Evolutionary conservation across 176 grass and related monocot genomes (phyloP), one percentile per base, ranked within the genome.

Genomic region (Lolium multiflorum): DNA sequence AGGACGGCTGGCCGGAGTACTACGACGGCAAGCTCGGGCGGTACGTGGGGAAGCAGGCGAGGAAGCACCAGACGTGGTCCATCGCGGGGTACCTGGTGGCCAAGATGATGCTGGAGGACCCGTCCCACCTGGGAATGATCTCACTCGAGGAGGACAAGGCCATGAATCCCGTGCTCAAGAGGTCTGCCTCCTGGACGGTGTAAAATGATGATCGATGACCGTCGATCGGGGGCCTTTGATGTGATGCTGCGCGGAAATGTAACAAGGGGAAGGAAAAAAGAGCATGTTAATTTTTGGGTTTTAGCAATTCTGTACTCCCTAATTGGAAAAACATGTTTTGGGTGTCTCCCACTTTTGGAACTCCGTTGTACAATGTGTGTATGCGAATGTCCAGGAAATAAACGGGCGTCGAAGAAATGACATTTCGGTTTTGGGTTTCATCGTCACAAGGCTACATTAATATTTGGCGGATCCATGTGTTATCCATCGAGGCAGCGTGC

Each of bases 81-180:
- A 81, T 95, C 73, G 95, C 91, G 0, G 95, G 91, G 8, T 95
- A 98, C 82, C 83, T 98, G 46, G 95, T 98, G 48, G 91, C 95
- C n/a, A 98, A 98, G 87, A 98, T 98, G 95, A 90, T 98, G 93
- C 52, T 98, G 11, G 95, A 98, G 90, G 95, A 98, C 26, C 95
- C 95, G 10, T 98, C 95, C 7, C 93, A 98, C 82, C 88, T 98
- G 17, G 93, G 95, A 48, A 98, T 98, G 95, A 86, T 98, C 87
- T 95, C 95, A 37, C 91, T 98, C n/a, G 95, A 98, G 84, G 95
- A 98, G 64, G 95, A 98, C 84, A 89, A 82, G 90, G 72, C 85
- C 0, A 95, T 85, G 89, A 98, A 92, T 65, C 95, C 91, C 3
- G 86, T 95, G 21, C 60, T 98, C 13, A 93, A 82, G 81, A 86